Percentiles rank a stretch among this genome's conserved stretches.
Evolutionary conservation across 2,329 filamentous ascomycete genomes (phyloP).

Genomic region (Cercospora berteroae): DNA sequence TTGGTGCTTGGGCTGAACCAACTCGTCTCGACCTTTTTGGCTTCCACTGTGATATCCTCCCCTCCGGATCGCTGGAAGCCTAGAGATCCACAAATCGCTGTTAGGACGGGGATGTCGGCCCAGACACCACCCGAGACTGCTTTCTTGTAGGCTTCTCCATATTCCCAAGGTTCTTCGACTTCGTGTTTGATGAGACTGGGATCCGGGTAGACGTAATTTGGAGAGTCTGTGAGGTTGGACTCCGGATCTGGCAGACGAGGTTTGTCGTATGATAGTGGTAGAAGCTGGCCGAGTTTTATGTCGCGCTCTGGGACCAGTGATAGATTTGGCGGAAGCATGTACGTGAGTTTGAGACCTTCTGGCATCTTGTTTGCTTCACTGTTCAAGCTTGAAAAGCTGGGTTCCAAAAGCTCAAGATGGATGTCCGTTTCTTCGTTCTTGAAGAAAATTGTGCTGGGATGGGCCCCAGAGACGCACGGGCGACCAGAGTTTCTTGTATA

Average conservation of each 20-base stretch:
- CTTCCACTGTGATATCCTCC: neutral
- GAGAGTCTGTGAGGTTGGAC: neutral
- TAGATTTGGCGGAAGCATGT: neutral
- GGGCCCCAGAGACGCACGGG: too few species aligned
- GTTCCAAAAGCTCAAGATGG: neutral
- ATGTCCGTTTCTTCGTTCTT: neutral
- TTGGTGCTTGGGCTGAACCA: neutral
- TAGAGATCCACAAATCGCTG: neutral
- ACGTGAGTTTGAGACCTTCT: neutral
- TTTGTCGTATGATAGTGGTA: neutral
- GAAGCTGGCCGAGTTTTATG: neutral
- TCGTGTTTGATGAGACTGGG: neutral
- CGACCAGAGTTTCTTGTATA: too few species aligned
- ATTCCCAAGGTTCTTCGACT: neutral
- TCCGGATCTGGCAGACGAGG: neutral
- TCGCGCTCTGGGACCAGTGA: neutral
- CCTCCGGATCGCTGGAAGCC: neutral
- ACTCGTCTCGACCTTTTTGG: neutral
- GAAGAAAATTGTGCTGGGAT: too few species aligned
- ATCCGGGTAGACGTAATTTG: neutral
- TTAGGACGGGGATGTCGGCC: neutral
- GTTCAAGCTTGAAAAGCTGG: neutral
- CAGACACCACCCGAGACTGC: neutral
- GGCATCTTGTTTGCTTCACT: neutral
- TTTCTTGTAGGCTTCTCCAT: neutral